These are phyloP conservation scores for Pseudomonodictys pantanalensis DNA, from an alignment of 495 filamentous ascomycete species.

Conservation along the genomic window DNA sequence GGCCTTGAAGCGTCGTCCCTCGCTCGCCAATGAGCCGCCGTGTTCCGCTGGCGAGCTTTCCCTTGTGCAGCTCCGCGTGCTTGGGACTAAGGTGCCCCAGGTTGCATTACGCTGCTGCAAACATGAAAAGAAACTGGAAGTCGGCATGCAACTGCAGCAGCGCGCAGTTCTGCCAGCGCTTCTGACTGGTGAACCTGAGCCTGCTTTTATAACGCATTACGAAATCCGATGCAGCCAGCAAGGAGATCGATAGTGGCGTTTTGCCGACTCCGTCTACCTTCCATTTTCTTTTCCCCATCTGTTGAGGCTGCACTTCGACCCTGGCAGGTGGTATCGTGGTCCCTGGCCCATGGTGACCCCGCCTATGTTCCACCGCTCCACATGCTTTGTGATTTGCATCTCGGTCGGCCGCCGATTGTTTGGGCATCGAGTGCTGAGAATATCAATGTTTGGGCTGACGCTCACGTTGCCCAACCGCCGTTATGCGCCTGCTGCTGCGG, in stretches of 20 bases:
- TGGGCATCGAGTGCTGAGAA: conserved; percentile 26
- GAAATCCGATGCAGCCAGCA: not conserved
- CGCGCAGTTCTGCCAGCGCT: not conserved
- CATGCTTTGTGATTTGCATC: not conserved
- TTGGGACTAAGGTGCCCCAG: conserved; percentile 8
- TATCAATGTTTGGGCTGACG: conserved; percentile 23
- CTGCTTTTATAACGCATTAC: conserved; percentile 11
- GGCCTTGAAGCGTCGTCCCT: not conserved
- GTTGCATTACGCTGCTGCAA: conserved; percentile 8
- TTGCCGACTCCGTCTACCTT: not conserved
- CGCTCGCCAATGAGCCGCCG: conserved; percentile 8
- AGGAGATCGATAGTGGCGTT: not conserved
- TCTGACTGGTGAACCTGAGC: not conserved
- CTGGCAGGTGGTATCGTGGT: not conserved
- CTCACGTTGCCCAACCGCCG: conserved; percentile 31
- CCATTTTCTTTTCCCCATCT: not conserved
- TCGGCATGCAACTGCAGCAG: conserved; percentile 7
- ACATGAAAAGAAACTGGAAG: not conserved
- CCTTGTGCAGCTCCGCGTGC: conserved; percentile 18
- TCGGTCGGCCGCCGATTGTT: conserved; percentile 1
- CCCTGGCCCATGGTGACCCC: conserved; percentile 21
- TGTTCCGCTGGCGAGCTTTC: conserved; percentile 5
- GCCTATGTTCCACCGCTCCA: conserved; percentile 18
- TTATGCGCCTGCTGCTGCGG: conserved; percentile 23
- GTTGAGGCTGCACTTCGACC: conserved; percentile 1